Evolutionary conservation across 805 yeast genomes (phyloP).

Genomic region (Saccharomyces mikatae): DNA sequence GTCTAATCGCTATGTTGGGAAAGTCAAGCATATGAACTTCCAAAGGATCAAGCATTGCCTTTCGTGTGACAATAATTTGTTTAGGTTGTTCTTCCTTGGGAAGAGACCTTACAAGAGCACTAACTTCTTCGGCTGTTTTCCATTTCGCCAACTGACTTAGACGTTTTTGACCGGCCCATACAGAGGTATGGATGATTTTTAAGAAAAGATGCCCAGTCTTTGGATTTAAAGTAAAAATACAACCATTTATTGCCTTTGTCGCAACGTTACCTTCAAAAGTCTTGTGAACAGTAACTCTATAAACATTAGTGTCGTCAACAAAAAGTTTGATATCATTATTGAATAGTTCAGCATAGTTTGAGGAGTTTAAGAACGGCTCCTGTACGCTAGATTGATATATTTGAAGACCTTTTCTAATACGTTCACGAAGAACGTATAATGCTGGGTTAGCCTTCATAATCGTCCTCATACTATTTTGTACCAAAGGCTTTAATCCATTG

Average conservation of each 20-base stretch:
- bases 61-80: constrained; percentile 82
- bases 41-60: constrained; percentile 86
- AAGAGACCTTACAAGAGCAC: constrained; percentile 78
- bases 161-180: constrained; percentile 95
- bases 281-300: constrained; percentile 83
- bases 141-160: constrained; percentile 90
- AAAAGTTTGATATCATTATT: constrained; percentile 76
- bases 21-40: constrained; percentile 96
- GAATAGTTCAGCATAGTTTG: constrained; percentile 84
- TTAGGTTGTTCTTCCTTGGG: constrained; percentile 94
- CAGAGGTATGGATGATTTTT: constrained; percentile 86
- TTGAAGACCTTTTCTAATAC: constrained; percentile 89
- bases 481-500: constrained; percentile 82
- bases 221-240: constrained; percentile 83
- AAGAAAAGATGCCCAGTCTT: constrained; percentile 82
- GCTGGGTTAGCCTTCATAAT: constrained; percentile 95
- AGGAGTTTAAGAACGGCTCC: constrained; percentile 81
- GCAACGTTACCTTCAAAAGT: constrained; percentile 90
- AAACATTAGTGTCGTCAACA: constrained; percentile 90
- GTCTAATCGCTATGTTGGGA: constrained; percentile 82
- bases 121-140: constrained; percentile 97
- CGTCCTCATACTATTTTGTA: constrained; percentile 87
- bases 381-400: constrained; percentile 89
- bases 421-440: constrained; percentile 78
- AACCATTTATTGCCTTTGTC: constrained; percentile 90